These are phyloP conservation scores for Dioscorea zingiberensis DNA, from an alignment of 106 monocot genomes.

Conservation along the genomic window DNA sequence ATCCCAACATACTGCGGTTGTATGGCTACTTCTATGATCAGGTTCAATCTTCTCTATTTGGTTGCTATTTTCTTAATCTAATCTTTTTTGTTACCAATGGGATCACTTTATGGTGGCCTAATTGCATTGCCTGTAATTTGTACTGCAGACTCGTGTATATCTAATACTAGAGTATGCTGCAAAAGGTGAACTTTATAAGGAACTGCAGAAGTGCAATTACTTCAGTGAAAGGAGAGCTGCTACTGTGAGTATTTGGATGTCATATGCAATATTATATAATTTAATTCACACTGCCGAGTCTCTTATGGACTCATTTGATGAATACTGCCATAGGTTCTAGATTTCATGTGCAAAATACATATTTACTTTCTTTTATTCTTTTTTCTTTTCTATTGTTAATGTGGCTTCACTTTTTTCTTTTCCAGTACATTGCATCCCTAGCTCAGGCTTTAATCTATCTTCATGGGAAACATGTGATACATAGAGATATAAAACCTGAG, in stretches of 20 bases:
- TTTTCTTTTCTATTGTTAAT: background rate
- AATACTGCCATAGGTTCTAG: too few relatives aligned
- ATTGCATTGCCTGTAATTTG: background rate
- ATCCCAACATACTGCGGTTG: constrained; percentile 85
- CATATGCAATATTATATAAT: too few relatives aligned
- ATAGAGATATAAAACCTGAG: constrained; percentile 98
- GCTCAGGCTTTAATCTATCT: constrained; percentile 87
- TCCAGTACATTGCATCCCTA: constrained; percentile 85
- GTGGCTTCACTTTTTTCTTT: background rate
- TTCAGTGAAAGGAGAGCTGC: constrained; percentile 93
- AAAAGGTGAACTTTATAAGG: constrained; percentile 97
- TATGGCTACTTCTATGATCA: constrained; percentile 99
- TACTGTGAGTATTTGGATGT: constrained; percentile 46
- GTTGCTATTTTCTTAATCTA: too few relatives aligned
- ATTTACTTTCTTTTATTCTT: too few relatives aligned
- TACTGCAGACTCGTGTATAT: constrained; percentile 80
- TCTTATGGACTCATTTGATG: too few relatives aligned
- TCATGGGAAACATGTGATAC: constrained; percentile 98
- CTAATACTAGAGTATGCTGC: constrained; percentile 92
- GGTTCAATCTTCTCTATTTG: constrained; percentile 25
- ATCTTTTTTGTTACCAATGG: background rate
- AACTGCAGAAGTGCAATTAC: constrained; percentile 87
- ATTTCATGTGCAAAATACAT: too few relatives aligned
- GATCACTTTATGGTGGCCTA: background rate
- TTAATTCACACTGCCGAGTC: too few relatives aligned